Evolutionary conservation across 768 basidiomycete species (phyloP), one percentile per base, ranked within the genome.

Genomic region (Amanita polypyramis): DNA sequence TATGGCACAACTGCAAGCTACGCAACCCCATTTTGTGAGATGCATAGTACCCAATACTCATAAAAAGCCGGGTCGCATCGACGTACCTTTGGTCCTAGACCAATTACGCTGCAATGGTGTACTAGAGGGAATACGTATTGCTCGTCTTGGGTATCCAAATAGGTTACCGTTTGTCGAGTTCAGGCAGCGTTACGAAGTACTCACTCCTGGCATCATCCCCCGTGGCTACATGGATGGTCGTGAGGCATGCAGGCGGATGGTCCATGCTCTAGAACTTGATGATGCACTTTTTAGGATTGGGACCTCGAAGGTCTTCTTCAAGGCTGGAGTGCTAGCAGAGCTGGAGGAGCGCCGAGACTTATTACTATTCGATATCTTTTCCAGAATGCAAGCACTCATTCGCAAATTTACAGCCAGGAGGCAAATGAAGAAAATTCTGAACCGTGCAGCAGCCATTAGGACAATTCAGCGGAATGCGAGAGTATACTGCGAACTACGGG

Each of bases 71-170:
- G 87, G 86, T 5, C 77, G 86, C 37, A 75, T 99, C 53, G 94
- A 96, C 56, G 87, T 92, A 1, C 95, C 95, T 0, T 79, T 98
- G 36, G 91, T 98, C 3, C 77, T 99, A 14, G 95, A 98, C 58
- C 96, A 99, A 58, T 69, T 99, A 17, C 80, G 95, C 3, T 99
- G 96, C 62, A 99, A 99, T 63, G 96, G 96, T 81, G 96, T 99
- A 1, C 74, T 99, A 23, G 96, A 99, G 65, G 96, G 96, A 30
- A 98, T 99, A 58, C 85, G 96, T 29, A 98, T 99, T 57, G 95
- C 96, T 5, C 82, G 96, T 29, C 77, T 96, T 3, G 96, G 96
- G 9, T 99, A 97, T 63, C 96, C 96, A 0, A 99, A 99, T 63
- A 76, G 96, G 34, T 76, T 98, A 2, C 92, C 95, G 1, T 99